Conservation (phyloP, 2,329 filamentous ascomycete genomes). For the Blastomyces emzantsi region DNA sequence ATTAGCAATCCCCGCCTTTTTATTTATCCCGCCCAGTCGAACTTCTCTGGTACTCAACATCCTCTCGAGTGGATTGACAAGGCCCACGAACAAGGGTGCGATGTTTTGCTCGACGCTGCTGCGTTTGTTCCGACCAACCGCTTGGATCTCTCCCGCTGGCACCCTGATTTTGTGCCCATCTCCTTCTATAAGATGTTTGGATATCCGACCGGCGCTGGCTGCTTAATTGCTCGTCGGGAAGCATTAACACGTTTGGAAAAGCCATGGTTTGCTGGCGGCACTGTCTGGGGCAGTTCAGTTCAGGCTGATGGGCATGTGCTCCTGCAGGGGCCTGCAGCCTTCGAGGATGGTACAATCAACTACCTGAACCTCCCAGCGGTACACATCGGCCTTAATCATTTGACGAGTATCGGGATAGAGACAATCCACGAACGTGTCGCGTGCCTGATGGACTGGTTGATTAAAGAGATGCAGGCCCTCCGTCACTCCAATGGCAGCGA, state of each 20-base stretch:
- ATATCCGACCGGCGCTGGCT: constrained; percentile 53
- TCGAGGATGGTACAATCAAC: constrained; percentile 60
- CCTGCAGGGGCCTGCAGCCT: constrained; percentile 41
- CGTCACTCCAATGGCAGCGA: constrained; percentile 46
- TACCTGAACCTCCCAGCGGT: constrained; percentile 57
- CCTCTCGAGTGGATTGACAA: constrained; percentile 48
- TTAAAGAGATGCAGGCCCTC: constrained; percentile 41
- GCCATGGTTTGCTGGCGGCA: constrained; percentile 61
- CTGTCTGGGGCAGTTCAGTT: constrained; percentile 33
- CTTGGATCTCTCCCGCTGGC: constrained; percentile 45
- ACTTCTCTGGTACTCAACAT: constrained; percentile 57
- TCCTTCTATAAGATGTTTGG: constrained; percentile 61
- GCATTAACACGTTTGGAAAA: constrained; percentile 48
- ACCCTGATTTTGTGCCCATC: constrained; percentile 53
- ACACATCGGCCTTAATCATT: constrained; percentile 45
- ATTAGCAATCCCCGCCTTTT: constrained; percentile 39
- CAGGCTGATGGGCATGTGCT: constrained; percentile 13
- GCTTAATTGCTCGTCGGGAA: constrained; percentile 48
- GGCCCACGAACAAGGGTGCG: constrained; percentile 19
- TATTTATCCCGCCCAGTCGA: constrained; percentile 61
- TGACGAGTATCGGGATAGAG: constrained; percentile 42
- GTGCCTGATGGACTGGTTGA: constrained; percentile 44
- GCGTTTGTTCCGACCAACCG: constrained; percentile 55
- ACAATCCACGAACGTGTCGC: constrained; percentile 51
- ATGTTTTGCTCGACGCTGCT: constrained; percentile 54